A percentile compares a stretch with the other conserved stretches of the same genome.
Evolutionary conservation across 164 flowering plant species (phyloP).

Genomic region (Cinnamomum micranthum): DNA sequence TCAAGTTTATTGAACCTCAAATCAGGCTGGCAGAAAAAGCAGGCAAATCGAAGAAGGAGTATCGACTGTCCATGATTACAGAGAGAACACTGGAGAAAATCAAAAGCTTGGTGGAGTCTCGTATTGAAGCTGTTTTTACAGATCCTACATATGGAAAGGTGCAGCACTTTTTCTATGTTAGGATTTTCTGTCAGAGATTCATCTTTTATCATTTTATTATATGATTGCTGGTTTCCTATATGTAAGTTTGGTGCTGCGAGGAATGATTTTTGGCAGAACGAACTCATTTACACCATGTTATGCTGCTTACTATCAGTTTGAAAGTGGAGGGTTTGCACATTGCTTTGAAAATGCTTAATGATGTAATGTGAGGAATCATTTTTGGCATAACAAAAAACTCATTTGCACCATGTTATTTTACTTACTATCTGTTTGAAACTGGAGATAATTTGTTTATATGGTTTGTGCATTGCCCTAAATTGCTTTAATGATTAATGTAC

Average conservation of each 20-base stretch:
- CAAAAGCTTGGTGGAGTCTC: constrained; percentile 53
- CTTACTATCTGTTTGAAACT: background rate
- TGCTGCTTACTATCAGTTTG: background rate
- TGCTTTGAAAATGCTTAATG: background rate
- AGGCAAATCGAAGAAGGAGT: constrained; percentile 79
- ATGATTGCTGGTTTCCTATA: background rate
- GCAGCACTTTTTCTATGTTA: constrained; percentile 4
- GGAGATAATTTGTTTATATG: background rate
- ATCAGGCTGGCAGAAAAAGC: constrained; percentile 81
- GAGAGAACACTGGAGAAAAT: constrained; percentile 65
- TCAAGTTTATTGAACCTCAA: constrained; percentile 87
- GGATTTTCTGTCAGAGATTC: background rate
- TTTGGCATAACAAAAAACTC: background rate
- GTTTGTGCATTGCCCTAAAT: background rate
- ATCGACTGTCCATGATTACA: constrained; percentile 67
- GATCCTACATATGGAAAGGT: constrained; percentile 96
- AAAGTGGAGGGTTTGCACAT: background rate
- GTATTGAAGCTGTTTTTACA: constrained; percentile 81
- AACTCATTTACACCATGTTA: background rate
- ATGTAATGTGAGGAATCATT: background rate
- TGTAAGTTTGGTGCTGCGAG: background rate
- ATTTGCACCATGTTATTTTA: background rate
- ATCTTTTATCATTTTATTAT: background rate
- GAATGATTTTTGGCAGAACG: background rate
- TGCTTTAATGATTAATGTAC: constrained; percentile 5